These are phyloP conservation scores for Hygrophorus pudorinus DNA, from an alignment of 768 basidiomycete genomes.

Conservation along the genomic window DNA sequence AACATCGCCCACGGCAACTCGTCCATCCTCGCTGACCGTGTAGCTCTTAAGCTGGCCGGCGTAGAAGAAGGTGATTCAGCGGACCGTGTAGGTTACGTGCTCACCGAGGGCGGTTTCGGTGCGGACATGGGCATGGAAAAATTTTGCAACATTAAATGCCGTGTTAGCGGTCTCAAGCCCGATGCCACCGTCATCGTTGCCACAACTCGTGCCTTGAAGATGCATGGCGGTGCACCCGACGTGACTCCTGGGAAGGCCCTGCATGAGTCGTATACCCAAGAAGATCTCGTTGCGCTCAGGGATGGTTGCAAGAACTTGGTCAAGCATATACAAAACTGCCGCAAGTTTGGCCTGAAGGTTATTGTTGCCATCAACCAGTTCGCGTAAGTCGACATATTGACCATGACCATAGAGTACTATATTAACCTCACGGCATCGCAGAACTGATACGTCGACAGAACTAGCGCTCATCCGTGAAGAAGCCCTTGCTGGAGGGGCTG, in stretches of 20 bases:
- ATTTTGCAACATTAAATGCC: slow-evolving; percentile 99
- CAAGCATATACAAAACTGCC: slow-evolving; percentile 89
- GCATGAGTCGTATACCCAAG: slow-evolving; percentile 88
- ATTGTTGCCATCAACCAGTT: slow-evolving; percentile 95
- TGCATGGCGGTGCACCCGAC: slow-evolving; percentile 98
- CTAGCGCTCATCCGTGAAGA: slow-evolving; percentile 74
- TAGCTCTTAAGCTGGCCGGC: slow-evolving; percentile 94
- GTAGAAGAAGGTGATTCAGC: slow-evolving; percentile 82
- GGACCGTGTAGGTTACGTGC: slow-evolving; percentile 83
- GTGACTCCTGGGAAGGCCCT: slow-evolving; percentile 94
- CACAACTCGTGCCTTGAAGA: slow-evolving; percentile 95
- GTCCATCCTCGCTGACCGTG: slow-evolving; percentile 94
- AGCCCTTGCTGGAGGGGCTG: slow-evolving; percentile 79
- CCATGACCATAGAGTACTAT: not conserved
- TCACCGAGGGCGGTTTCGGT: slow-evolving; percentile 98
- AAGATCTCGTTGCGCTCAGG: slow-evolving; percentile 81
- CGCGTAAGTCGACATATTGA: slow-evolving; percentile 47
- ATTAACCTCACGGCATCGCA: slow-evolving; percentile 19
- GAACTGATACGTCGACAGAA: slow-evolving; percentile 85
- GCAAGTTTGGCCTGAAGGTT: slow-evolving; percentile 94
- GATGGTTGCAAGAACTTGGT: slow-evolving; percentile 90
- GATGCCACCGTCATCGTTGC: slow-evolving; percentile 95
- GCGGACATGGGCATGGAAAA: slow-evolving; percentile 99
- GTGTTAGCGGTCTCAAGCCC: slow-evolving; percentile 83
- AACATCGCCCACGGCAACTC: slow-evolving; percentile 99